Evolutionary conservation across 202 grass and related monocot genomes (phyloP).

Genomic region (Zoysia matrella): DNA sequence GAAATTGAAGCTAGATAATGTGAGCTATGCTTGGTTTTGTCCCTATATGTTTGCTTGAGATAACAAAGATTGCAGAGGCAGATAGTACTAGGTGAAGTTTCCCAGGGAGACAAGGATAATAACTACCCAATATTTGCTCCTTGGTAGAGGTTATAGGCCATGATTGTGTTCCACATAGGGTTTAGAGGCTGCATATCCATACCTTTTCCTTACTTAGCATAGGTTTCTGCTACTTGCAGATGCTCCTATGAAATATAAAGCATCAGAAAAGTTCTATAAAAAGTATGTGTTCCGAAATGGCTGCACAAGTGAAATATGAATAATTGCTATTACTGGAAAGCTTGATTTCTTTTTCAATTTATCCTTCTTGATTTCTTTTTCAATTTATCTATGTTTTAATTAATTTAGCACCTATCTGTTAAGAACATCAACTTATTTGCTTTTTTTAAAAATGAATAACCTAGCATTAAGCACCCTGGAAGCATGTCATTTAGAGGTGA

Average conservation of each 20-base stretch:
- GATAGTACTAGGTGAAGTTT: slow-evolving; percentile 39
- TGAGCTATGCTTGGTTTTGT: slow-evolving; percentile 51
- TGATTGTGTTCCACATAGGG: slow-evolving; percentile 54
- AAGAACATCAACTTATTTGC: neutral
- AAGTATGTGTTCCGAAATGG: slow-evolving; percentile 39
- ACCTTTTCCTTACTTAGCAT: slow-evolving; percentile 47
- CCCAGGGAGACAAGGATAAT: slow-evolving; percentile 29
- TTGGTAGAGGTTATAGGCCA: slow-evolving; percentile 53
- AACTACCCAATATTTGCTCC: slow-evolving; percentile 40
- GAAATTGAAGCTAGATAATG: slow-evolving; percentile 54
- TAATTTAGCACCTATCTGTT: neutral
- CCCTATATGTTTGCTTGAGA: slow-evolving; percentile 55
- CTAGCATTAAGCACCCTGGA: neutral
- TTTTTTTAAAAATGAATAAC: neutral
- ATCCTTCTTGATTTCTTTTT: slow-evolving; percentile 2
- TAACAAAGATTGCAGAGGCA: slow-evolving; percentile 20
- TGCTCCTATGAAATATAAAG: slow-evolving; percentile 45
- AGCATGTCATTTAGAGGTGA: neutral
- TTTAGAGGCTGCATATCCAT: slow-evolving; percentile 44
- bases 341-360: neutral
- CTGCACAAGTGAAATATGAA: slow-evolving; percentile 39
- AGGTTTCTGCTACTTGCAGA: slow-evolving; percentile 34
- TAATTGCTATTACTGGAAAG: slow-evolving; percentile 29
- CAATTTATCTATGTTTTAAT: neutral
- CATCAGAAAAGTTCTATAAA: slow-evolving; percentile 29